These are phyloP conservation scores for Immersiella caudata DNA, from an alignment of 495 filamentous ascomycete species.

Conservation along the genomic window DNA sequence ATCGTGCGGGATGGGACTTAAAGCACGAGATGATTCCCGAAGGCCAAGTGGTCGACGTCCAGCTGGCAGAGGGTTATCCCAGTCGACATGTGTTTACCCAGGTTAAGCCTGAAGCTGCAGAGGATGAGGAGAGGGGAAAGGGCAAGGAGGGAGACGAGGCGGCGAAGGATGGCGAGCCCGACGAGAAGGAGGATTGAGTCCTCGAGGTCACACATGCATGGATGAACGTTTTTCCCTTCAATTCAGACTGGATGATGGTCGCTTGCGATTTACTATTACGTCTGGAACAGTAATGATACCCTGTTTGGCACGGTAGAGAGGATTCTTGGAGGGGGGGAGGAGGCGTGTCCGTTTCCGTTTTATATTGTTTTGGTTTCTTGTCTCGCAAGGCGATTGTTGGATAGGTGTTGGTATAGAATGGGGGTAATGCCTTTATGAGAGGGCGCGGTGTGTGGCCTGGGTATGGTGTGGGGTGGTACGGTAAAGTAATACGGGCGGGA, in stretches of 20 bases:
- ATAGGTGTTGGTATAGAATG: not conserved
- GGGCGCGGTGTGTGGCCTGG: not conserved
- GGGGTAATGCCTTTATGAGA: not conserved
- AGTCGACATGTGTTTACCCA: conserved; percentile 66
- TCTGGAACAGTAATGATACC: conserved; percentile 9
- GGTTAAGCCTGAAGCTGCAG: conserved; percentile 17
- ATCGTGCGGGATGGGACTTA: conserved; percentile 83
- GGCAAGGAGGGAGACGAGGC: not conserved
- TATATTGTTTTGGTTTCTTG: not conserved
- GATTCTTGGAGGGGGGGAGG: not conserved
- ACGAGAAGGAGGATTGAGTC: not conserved
- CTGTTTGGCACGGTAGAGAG: not conserved
- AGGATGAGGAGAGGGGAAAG: conserved; percentile 1
- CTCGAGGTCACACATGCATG: not conserved
- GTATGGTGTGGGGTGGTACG: not conserved
- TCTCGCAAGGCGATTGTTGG: not conserved
- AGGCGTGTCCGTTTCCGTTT: not conserved
- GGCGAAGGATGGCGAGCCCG: not conserved
- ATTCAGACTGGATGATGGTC: not conserved
- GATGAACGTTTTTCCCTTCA: not conserved
- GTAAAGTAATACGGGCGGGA: not conserved
- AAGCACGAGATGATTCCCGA: conserved; percentile 84
- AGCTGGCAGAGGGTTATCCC: conserved; percentile 61
- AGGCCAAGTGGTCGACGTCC: conserved; percentile 61
- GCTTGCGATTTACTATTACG: not conserved